phyloP scores from a whole-genome alignment of 164 flowering plant species.

The Piper betle region DNA sequence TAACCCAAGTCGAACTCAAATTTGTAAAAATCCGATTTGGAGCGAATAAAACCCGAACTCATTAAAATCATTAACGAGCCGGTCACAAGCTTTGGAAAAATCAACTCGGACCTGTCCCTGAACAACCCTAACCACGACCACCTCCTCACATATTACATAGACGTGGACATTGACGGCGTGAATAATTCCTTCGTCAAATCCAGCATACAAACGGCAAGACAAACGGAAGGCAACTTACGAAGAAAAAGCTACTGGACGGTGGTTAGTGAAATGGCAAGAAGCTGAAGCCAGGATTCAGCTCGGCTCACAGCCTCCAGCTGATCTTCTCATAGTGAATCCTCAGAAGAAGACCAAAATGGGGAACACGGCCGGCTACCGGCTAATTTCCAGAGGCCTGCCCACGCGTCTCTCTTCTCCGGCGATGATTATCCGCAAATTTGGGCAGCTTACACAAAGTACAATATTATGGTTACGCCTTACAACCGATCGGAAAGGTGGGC shows the following conservation, averaged over 20 bases:
- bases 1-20: too few species aligned
- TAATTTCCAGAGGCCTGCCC: constrained; percentile 10
- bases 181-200: constrained; percentile 40
- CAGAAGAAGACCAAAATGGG: constrained; percentile 25
- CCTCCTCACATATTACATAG: constrained; percentile 41
- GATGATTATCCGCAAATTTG: constrained; percentile 37
- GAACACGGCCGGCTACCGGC: constrained; percentile 2
- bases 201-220: constrained; percentile 15
- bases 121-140: constrained; percentile 76
- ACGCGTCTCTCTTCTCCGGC: constrained; percentile 15
- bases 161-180: constrained; percentile 48
- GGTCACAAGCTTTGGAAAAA: too few species aligned
- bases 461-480: constrained; percentile 40
- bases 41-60: too few species aligned
- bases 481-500: constrained; percentile 42
- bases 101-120: too few species aligned
- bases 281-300: constrained; percentile 11
- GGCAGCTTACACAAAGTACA: constrained; percentile 23
- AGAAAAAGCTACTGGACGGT: not conserved
- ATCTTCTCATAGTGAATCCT: constrained; percentile 23
- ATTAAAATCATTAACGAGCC: too few species aligned
- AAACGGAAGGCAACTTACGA: not conserved
- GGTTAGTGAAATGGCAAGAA: constrained; percentile 4
- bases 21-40: too few species aligned
- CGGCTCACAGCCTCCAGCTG: constrained; percentile 17